Percentiles rank a stretch among this genome's conserved stretches.
These are phyloP conservation scores for Agapanthus africanus DNA, from an alignment of 106 monocot genomes.

Conservation along the genomic window DNA sequence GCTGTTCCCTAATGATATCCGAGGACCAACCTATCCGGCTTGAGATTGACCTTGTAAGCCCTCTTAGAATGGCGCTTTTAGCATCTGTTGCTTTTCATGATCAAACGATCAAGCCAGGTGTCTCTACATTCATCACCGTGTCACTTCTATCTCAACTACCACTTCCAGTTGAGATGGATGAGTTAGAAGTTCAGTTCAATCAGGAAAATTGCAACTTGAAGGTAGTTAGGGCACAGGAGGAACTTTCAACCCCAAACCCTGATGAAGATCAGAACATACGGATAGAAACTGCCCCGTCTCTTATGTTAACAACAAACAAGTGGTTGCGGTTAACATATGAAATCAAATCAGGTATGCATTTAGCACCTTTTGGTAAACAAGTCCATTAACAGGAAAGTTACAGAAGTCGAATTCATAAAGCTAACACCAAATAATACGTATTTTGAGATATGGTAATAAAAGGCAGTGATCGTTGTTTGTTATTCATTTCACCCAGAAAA, in stretches of 20 bases:
- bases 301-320: slow-evolving; percentile 52
- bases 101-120: slow-evolving; percentile 70
- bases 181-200: slow-evolving; percentile 81
- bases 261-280: slow-evolving; percentile 16
- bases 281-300: slow-evolving; percentile 31
- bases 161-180: slow-evolving; percentile 50
- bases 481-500: too few relatives aligned
- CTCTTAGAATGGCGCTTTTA: slow-evolving; percentile 69
- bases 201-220: slow-evolving; percentile 67
- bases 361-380: background rate
- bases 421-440: background rate
- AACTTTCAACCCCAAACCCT: background rate
- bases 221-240: slow-evolving; percentile 25
- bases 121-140: slow-evolving; percentile 47
- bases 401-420: background rate
- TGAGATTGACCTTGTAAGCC: slow-evolving; percentile 76
- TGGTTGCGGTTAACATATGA: slow-evolving; percentile 74
- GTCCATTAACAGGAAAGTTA: too few relatives aligned
- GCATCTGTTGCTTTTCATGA: slow-evolving; percentile 85
- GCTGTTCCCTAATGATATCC: slow-evolving; percentile 6
- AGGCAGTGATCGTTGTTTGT: too few relatives aligned
- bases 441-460: too few relatives aligned
- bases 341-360: slow-evolving; percentile 63
- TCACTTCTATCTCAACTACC: slow-evolving; percentile 83
- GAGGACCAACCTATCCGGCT: slow-evolving; percentile 42